Percentiles rank a stretch among this genome's conserved stretches.
phyloP scores from a whole-genome alignment of 306 rosid species.

The Sicyos baderoa region DNA sequence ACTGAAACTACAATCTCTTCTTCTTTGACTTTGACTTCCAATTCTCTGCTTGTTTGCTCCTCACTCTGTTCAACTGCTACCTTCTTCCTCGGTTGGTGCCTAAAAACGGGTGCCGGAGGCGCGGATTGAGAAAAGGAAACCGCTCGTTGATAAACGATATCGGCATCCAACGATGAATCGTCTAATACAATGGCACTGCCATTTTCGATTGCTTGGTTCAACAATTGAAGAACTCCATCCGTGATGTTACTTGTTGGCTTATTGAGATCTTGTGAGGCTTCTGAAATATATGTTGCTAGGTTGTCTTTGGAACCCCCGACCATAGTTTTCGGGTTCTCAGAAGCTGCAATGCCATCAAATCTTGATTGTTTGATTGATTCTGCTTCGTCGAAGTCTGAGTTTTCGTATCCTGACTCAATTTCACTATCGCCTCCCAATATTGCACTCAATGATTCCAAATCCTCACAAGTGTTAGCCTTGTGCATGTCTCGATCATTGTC shows the following conservation, averaged over 20 bases:
- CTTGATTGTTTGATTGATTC: conserved; percentile 23
- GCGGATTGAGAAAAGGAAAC: conserved; percentile 64
- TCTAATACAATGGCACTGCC: conserved; percentile 64
- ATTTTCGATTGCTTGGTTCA: conserved; percentile 57
- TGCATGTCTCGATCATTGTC: conserved; percentile 12
- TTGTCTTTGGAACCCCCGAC: background rate
- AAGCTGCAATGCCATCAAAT: conserved; percentile 12
- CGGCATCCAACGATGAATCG: conserved; percentile 51
- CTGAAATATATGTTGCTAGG: conserved; percentile 15
- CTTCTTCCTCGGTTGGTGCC: conserved; percentile 35
- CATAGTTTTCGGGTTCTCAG: background rate
- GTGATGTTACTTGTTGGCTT: conserved; percentile 26
- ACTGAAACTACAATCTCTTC: conserved; percentile 19
- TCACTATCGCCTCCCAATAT: conserved; percentile 23
- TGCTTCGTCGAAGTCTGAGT: conserved; percentile 23
- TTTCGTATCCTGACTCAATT: conserved; percentile 25
- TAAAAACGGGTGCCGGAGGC: conserved; percentile 55
- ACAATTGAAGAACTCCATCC: conserved; percentile 41
- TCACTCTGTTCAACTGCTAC: conserved; percentile 21
- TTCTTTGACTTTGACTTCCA: conserved; percentile 29
- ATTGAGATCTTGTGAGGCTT: conserved; percentile 24
- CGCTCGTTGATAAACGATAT: conserved; percentile 42
- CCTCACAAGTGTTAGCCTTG: conserved; percentile 23
- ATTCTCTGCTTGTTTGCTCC: conserved; percentile 23
- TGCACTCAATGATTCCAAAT: conserved; percentile 19